These are phyloP conservation scores for Yamadazyma kanchanaburiensis DNA, from an alignment of 1,139 yeast genomes.

Conservation along the genomic window DNA sequence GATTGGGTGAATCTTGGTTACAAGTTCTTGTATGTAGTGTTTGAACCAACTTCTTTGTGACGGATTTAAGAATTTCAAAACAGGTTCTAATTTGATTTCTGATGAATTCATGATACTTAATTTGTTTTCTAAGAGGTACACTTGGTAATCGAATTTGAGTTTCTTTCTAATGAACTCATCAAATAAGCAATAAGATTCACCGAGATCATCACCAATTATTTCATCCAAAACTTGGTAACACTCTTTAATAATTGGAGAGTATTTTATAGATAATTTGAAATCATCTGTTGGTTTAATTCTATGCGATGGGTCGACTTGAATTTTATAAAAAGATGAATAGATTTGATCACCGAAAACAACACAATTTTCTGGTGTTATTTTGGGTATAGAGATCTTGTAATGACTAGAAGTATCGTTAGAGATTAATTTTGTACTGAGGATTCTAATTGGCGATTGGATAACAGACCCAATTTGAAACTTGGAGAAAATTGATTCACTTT, in stretches of 20 bases:
- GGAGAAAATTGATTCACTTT: conserved; percentile 52
- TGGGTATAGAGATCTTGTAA: conserved; percentile 33
- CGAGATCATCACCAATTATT: conserved; percentile 10
- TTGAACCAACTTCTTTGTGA: background rate
- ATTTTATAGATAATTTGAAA: conserved; percentile 41
- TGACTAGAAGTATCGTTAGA: conserved; percentile 16
- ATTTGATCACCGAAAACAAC: conserved; percentile 72
- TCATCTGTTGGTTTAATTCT: conserved; percentile 26
- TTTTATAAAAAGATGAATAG: conserved; percentile 55
- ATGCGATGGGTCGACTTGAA: conserved; percentile 25
- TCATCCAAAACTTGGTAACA: conserved; percentile 15
- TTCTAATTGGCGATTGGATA: conserved; percentile 50
- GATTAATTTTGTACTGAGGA: conserved; percentile 43
- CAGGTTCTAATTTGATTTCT: conserved; percentile 1
- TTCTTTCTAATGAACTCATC: conserved; percentile 4
- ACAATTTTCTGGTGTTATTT: conserved; percentile 19
- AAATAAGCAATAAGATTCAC: conserved; percentile 4
- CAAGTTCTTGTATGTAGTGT: background rate
- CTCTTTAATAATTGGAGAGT: conserved; percentile 46
- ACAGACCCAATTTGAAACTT: conserved; percentile 66
- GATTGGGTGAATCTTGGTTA: background rate
- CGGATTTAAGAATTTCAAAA: conserved; percentile 5
- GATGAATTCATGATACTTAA: conserved; percentile 6
- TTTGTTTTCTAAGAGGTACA: conserved; percentile 5
- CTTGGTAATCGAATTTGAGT: conserved; percentile 9